Evolutionary conservation across 192 early-diverging fungal species (phyloP), one percentile per base, ranked within the genome.

Genomic region (Umbelopsis vinacea): DNA sequence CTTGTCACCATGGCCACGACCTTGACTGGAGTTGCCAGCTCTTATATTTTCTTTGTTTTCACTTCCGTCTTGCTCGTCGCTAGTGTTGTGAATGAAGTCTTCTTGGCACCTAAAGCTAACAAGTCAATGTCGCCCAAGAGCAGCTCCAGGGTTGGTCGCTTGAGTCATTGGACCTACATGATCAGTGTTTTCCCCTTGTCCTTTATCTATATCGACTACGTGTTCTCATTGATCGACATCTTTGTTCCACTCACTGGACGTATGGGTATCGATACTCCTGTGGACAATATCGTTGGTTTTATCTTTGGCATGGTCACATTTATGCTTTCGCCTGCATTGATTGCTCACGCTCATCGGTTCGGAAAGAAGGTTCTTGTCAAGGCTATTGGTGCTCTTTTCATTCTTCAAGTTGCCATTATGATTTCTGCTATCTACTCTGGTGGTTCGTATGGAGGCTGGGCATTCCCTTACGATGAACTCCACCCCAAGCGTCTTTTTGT

Each of bases 201-300:
- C 6, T 52, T 82, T 1, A 76, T 83, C 17, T 81, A 70, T 19
- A 79, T 66, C 4, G 78, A 84, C 67, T 68, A 78, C 6, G 74
- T 69, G 2, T 82, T 81, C 63, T 76, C 81, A 6, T 72, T 86
- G 26, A 73, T 88, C 7, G 84, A 89, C 63, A 70, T 90, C 11
- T 88, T 93, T 79, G 87, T 93, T 0, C 92, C 92, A 1, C 75
- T 93, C 66, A 88, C 87, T 11, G 89, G 89, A 9, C 85, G 91
- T 21, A 90, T 86, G 52, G 92, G 92, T 9, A 78, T 84, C 0
- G 83, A 88, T 54, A 81, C 90, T 0, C 89, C 90, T 23, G 84
- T 86, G 6, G 92, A 93, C 70, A 71, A 85, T 19, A 87, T 93
- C 60, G 81, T 92, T 7, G 80, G 84, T 0, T 74, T 86, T 22